A percentile compares a stretch with the other conserved stretches of the same genome.
phyloP scores from a whole-genome alignment of 2,329 filamentous ascomycete genomes.

The Xylariales sp. region DNA sequence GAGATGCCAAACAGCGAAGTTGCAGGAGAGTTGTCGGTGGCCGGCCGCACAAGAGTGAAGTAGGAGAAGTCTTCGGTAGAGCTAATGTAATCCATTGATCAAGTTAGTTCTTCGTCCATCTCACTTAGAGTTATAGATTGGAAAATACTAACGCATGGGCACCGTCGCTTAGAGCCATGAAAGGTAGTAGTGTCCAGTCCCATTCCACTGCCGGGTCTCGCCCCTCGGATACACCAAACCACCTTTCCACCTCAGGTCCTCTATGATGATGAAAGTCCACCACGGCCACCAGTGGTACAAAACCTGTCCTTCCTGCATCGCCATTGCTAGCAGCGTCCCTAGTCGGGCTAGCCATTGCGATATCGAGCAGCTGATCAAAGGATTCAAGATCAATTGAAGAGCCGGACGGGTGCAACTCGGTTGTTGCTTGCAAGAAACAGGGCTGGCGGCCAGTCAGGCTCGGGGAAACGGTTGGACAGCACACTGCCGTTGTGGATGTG shows the following conservation, averaged over 20 bases:
- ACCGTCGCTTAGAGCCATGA: slow-evolving; percentile 96
- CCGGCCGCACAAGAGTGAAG: slow-evolving; percentile 85
- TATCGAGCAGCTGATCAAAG: slow-evolving; percentile 7
- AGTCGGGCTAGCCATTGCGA: slow-evolving; percentile 40
- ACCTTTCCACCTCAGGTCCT: slow-evolving; percentile 92
- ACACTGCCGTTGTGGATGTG: slow-evolving; percentile 6
- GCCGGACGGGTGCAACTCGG: background rate
- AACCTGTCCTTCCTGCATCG: slow-evolving; percentile 52
- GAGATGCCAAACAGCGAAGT: slow-evolving; percentile 96
- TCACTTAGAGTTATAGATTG: slow-evolving; percentile 2
- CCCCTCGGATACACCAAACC: slow-evolving; percentile 82
- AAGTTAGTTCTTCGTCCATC: slow-evolving; percentile 25
- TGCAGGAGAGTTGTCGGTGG: slow-evolving; percentile 64
- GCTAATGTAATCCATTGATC: slow-evolving; percentile 56
- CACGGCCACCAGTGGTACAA: slow-evolving; percentile 78
- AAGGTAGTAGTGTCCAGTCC: slow-evolving; percentile 91
- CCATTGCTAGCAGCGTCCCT: slow-evolving; percentile 26
- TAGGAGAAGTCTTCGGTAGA: slow-evolving; percentile 97
- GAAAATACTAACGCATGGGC: slow-evolving; percentile 81
- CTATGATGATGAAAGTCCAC: slow-evolving; percentile 87
- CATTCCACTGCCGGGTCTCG: slow-evolving; percentile 83
- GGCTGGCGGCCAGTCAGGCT: slow-evolving; percentile 17
- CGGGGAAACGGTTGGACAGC: slow-evolving; percentile 14
- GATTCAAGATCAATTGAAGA: slow-evolving; percentile 12
- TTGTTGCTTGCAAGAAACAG: slow-evolving; percentile 7